These are phyloP conservation scores for Gossypium lobatum DNA, from an alignment of 441 rosid genomes.

Conservation along the genomic window DNA sequence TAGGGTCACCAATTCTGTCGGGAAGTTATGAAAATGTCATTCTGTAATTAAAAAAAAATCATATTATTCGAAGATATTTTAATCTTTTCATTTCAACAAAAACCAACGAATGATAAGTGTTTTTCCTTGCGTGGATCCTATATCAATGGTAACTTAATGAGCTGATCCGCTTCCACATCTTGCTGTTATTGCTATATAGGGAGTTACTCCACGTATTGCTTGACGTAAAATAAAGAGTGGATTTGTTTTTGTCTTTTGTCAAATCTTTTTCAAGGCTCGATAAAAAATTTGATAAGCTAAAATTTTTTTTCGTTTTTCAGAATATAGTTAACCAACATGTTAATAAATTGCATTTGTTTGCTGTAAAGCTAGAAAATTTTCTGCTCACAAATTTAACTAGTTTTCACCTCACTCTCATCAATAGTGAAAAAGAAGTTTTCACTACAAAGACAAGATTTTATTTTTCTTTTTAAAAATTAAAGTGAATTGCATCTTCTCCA, in stretches of 20 bases:
- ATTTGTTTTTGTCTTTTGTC: neutral
- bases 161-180: neutral
- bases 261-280: too few relatives aligned
- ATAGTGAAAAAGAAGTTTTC: neutral
- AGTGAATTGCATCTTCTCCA: too few relatives aligned
- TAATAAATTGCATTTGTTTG: neutral
- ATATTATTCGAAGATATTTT: too few relatives aligned
- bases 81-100: too few relatives aligned
- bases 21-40: too few relatives aligned
- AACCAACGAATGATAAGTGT: too few relatives aligned
- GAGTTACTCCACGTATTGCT: neutral
- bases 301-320: neutral
- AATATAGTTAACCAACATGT: neutral
- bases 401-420: neutral
- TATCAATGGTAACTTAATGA: neutral
- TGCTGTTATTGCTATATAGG: neutral
- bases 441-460: neutral
- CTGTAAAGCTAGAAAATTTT: neutral
- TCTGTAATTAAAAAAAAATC: too few relatives aligned
- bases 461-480: too few relatives aligned
- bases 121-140: neutral
- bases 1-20: too few relatives aligned
- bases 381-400: neutral
- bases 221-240: neutral
- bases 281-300: neutral